Conservation (phyloP, 108 stramenopile species). For the Pseudonitzschia multiseries region DNA sequence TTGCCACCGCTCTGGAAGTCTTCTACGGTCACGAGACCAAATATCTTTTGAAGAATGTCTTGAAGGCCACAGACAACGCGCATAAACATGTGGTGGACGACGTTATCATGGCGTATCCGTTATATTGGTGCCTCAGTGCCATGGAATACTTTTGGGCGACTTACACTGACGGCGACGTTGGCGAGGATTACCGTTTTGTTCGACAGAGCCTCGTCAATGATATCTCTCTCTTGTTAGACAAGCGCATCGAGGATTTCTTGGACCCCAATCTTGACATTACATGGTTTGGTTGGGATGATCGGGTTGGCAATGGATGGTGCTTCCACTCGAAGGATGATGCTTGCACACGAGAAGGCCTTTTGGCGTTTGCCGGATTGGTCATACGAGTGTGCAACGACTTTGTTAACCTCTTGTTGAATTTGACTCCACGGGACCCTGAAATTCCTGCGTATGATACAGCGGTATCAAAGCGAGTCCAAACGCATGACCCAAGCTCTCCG, state of each 20-base stretch:
- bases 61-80: conserved; percentile 31
- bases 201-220: conserved; percentile 7
- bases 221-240: conserved; percentile 28
- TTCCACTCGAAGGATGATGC: conserved; percentile 37
- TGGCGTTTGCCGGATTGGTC: conserved; percentile 40
- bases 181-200: conserved; percentile 22
- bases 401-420: background rate
- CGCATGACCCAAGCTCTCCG: conserved; percentile 12
- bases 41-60: conserved; percentile 11
- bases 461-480: conserved; percentile 7
- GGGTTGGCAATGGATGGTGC: conserved; percentile 49
- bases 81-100: conserved; percentile 44
- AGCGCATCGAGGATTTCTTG: conserved; percentile 36
- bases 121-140: conserved; percentile 38
- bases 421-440: conserved; percentile 1
- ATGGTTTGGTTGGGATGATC: conserved; percentile 56
- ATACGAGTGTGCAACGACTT: conserved; percentile 37
- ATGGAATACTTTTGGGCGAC: conserved; percentile 32
- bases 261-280: conserved; percentile 34
- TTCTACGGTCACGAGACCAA: conserved; percentile 23
- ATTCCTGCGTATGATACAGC: background rate
- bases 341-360: conserved; percentile 34
- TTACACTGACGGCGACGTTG: background rate
- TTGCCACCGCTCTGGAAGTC: conserved; percentile 38
- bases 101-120: conserved; percentile 42